Evolutionary conservation across 495 filamentous ascomycete species (phyloP).

Genomic region (Hyaloscypha variabilis): DNA sequence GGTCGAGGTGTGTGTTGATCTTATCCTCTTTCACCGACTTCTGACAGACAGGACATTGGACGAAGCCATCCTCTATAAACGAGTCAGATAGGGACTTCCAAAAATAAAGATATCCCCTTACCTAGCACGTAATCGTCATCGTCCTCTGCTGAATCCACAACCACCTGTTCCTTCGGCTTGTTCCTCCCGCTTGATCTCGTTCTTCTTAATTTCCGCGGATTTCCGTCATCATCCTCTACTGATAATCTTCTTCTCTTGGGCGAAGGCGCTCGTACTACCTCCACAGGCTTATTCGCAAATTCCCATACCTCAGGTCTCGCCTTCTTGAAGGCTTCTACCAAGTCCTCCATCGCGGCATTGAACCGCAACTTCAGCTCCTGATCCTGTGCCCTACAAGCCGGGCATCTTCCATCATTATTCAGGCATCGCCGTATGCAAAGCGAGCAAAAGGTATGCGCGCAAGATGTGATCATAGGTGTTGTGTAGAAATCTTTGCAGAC

Average conservation of each 20-base stretch:
- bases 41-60: slow-evolving; percentile 80
- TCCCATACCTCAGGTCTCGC: slow-evolving; percentile 64
- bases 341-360: slow-evolving; percentile 81
- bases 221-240: slow-evolving; percentile 40
- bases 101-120: slow-evolving; percentile 2
- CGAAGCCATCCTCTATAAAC: slow-evolving; percentile 66
- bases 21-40: slow-evolving; percentile 72
- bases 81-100: slow-evolving; percentile 12
- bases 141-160: slow-evolving; percentile 36
- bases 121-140: slow-evolving; percentile 32
- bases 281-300: slow-evolving; percentile 53
- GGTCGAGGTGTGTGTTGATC: slow-evolving; percentile 82
- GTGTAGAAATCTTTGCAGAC: slow-evolving; percentile 97
- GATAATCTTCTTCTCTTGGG: slow-evolving; percentile 36
- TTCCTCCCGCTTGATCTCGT: slow-evolving; percentile 46
- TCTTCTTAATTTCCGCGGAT: slow-evolving; percentile 41
- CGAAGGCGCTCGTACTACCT: not conserved
- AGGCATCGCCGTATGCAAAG: slow-evolving; percentile 88
- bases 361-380: slow-evolving; percentile 82
- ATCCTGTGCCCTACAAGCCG: slow-evolving; percentile 73
- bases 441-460: slow-evolving; percentile 96
- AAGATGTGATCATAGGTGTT: slow-evolving; percentile 91
- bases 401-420: slow-evolving; percentile 80
- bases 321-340: slow-evolving; percentile 76
- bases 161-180: slow-evolving; percentile 1